Conservation (phyloP, 192 early-diverging fungal genomes). For the Coemansia biformis region DNA sequence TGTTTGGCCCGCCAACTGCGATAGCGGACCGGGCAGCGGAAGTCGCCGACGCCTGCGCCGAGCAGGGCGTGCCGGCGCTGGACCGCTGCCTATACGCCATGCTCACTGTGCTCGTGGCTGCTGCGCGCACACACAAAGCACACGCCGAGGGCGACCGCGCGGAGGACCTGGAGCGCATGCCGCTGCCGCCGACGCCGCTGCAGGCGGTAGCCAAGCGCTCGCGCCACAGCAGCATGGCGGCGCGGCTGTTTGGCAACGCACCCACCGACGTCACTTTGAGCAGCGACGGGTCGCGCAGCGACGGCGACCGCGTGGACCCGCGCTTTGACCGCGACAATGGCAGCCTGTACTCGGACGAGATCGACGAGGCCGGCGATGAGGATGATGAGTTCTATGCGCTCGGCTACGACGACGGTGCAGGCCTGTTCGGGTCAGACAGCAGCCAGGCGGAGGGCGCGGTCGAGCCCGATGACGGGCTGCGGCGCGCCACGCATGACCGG, state of each 20-base stretch:
- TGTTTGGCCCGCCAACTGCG: neutral
- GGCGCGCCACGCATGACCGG: slow-evolving; percentile 29
- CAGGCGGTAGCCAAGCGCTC: neutral
- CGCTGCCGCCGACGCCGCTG: slow-evolving; percentile 20
- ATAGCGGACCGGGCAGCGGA: slow-evolving; percentile 3
- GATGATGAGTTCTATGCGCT: neutral
- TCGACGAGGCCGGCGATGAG: neutral
- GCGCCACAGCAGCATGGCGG: neutral
- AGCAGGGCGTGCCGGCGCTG: slow-evolving; percentile 14
- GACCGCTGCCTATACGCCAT: slow-evolving; percentile 35
- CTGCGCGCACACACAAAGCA: slow-evolving; percentile 8
- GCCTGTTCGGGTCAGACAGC: slow-evolving; percentile 18
- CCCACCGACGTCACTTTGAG: too few relatives aligned
- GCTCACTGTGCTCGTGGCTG: slow-evolving; percentile 9
- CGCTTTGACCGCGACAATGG: neutral
- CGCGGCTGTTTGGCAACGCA: too few relatives aligned
- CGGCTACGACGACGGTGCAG: slow-evolving; percentile 13
- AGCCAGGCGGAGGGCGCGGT: slow-evolving; percentile 8
- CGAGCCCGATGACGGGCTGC: slow-evolving; percentile 1
- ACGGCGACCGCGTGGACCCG: neutral
- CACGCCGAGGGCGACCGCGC: slow-evolving; percentile 2
- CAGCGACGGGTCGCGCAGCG: too few relatives aligned
- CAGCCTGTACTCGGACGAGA: neutral
- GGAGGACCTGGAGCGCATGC: slow-evolving; percentile 32
- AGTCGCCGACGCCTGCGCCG: slow-evolving; percentile 18